Conservation (phyloP, 164 flowering plant species). For the Piper betle region DNA sequence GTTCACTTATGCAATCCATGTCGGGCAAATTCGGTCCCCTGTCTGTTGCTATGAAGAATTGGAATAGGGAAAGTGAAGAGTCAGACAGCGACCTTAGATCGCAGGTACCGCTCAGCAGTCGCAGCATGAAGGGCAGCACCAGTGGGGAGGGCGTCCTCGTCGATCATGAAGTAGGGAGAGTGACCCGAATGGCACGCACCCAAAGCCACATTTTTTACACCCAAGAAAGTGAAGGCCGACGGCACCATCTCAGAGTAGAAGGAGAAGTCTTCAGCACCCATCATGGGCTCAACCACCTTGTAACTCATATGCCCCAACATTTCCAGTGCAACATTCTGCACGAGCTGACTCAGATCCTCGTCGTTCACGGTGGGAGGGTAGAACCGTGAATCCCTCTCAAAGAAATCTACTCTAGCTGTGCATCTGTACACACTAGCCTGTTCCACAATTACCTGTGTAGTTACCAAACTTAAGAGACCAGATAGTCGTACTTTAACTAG, state of each 20-base stretch:
- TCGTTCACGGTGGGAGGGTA: constrained; percentile 52
- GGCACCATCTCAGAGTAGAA: constrained; percentile 45
- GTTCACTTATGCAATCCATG: too few relatives aligned
- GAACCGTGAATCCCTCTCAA: constrained; percentile 27
- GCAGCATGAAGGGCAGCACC: constrained; percentile 76
- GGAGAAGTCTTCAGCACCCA: constrained; percentile 70
- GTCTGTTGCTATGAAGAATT: too few relatives aligned
- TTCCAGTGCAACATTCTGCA: constrained; percentile 28
- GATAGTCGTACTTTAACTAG: not conserved
- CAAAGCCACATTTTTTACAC: constrained; percentile 30
- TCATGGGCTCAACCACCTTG: constrained; percentile 15
- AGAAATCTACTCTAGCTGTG: constrained; percentile 42
- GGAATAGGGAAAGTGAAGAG: too few relatives aligned
- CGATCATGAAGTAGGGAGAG: constrained; percentile 39
- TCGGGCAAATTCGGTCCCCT: too few relatives aligned
- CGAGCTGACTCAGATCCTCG: constrained; percentile 40
- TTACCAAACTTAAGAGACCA: not conserved
- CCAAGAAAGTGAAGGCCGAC: constrained; percentile 35
- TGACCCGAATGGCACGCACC: constrained; percentile 24
- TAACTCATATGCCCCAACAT: constrained; percentile 42
- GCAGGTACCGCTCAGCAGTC: constrained; percentile 47
- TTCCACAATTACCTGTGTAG: constrained; percentile 35
- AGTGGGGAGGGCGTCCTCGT: constrained; percentile 56
- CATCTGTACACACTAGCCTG: constrained; percentile 52
- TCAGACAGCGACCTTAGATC: too few relatives aligned